phyloP scores from a whole-genome alignment of 805 yeast genomes.

The Aciculoconidium aculeatum region DNA sequence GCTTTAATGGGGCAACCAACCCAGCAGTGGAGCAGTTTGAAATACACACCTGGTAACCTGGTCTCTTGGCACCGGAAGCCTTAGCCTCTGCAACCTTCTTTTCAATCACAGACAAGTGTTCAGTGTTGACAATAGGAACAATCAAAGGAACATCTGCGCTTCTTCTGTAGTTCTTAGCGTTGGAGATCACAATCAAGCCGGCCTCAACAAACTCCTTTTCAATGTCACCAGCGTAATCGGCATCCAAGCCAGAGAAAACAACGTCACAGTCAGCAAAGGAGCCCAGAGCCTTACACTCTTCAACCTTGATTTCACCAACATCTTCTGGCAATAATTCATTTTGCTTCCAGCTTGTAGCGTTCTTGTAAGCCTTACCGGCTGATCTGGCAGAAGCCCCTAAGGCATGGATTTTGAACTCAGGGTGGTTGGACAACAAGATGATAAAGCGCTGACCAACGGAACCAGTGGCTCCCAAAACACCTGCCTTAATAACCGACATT shows the following conservation, averaged over 20 bases:
- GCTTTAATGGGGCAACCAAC: constrained; percentile 91
- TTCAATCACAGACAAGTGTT: constrained; percentile 73
- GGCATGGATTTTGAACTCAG: constrained; percentile 77
- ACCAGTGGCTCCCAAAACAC: constrained; percentile 98
- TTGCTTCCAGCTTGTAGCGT: constrained; percentile 94
- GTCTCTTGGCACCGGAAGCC: constrained; percentile 48
- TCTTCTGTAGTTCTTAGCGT: constrained; percentile 95
- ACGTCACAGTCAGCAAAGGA: constrained; percentile 85
- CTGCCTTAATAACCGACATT: constrained; percentile 44
- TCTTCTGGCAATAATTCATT: constrained; percentile 70
- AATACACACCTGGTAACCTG: constrained; percentile 89
- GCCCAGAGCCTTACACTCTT: constrained; percentile 67
- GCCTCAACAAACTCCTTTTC: constrained; percentile 78
- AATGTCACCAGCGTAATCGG: constrained; percentile 88
- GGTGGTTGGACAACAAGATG: constrained; percentile 75
- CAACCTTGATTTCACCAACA: constrained; percentile 59
- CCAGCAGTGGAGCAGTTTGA: constrained; percentile 99
- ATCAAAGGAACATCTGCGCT: constrained; percentile 81
- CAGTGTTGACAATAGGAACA: constrained; percentile 93
- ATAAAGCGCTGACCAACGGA: constrained; percentile 97
- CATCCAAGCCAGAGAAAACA: constrained; percentile 91
- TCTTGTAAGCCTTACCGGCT: constrained; percentile 81
- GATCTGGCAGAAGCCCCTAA: constrained; percentile 93
- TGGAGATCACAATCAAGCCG: constrained; percentile 83
- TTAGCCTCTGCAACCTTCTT: constrained; percentile 50